Base-by-base conservation (phyloP, 345 rosid species). In the Melaleuca quinquenervia region DNA sequence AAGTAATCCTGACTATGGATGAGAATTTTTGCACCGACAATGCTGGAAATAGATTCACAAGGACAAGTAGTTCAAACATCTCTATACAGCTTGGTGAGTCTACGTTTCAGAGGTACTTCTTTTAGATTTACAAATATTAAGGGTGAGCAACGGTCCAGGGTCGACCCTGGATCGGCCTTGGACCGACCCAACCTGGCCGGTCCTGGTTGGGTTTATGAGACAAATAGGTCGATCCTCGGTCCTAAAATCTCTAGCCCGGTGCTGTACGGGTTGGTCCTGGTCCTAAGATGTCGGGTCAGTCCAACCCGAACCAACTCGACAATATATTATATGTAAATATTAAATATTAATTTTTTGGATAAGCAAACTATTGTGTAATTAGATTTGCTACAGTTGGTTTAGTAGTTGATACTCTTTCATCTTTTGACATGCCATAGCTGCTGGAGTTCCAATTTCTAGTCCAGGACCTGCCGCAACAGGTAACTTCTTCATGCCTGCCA, bases 81-180 rank as follows among this genome's bases (percentile, higher is more conserved):
- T 86, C 70, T 86, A 91, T 96, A 76, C 99, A 91, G 89, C 91
- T 91, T 50, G 98, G 99, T 94, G 85, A 92, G 95, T 92, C 82
- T 53, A 52, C 49, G 41, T 82, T 41, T 41, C 41, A 41, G 41
- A 2, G 41, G 41, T 41, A 41, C 41, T 41, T 41, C 41, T 41
- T 41, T 4, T 41, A 41, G 41, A 41, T 41, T 41, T 41, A 41
- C 41, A 41, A 41, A 41, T 41, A 41, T n/a, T n/a, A n/a, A n/a
- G n/a, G n/a, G n/a, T n/a, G n/a, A n/a, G n/a, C n/a, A n/a, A n/a
- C n/a, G n/a, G n/a, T n/a, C n/a, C n/a, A n/a, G n/a, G n/a, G n/a
- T n/a, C n/a, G n/a, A n/a, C n/a, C n/a, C n/a, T n/a, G n/a, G n/a
- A n/a, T n/a, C n/a, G n/a, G n/a, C n/a, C n/a, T n/a, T n/a, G n/a